These are phyloP conservation scores for Ustilago xerochloae DNA, from an alignment of 1,284 basidiomycete genomes.

Conservation along the genomic window DNA sequence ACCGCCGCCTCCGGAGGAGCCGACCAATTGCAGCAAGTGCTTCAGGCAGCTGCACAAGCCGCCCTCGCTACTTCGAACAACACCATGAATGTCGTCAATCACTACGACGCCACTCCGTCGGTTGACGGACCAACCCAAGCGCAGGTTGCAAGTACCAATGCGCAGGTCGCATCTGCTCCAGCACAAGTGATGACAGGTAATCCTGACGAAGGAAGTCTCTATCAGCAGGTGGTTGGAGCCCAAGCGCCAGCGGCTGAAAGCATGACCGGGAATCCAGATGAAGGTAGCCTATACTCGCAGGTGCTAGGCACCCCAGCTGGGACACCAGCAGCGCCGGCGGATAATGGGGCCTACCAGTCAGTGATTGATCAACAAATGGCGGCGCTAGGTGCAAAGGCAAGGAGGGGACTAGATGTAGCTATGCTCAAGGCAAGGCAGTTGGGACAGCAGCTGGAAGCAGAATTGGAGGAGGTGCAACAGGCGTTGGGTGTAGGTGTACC, in stretches of 20 bases:
- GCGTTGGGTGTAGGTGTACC: conserved; percentile 11
- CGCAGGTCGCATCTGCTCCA: conserved; percentile 5
- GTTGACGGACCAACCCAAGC: background rate
- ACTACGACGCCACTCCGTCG: conserved; percentile 27
- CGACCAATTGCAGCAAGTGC: conserved; percentile 8
- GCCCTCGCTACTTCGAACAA: conserved; percentile 8
- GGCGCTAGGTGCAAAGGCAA: conserved; percentile 11
- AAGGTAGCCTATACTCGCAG: conserved; percentile 17
- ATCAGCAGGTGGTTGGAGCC: conserved; percentile 6
- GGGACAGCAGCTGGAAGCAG: background rate
- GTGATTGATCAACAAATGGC: conserved; percentile 35
- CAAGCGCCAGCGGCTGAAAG: background rate
- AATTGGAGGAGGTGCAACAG: conserved; percentile 1
- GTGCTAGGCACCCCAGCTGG: too few species aligned
- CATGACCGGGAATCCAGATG: conserved; percentile 19
- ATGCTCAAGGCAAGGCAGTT: conserved; percentile 5
- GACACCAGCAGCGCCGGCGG: background rate
- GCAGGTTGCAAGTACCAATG: too few species aligned
- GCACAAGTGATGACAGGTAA: conserved; percentile 15
- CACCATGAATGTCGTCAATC: conserved; percentile 12
- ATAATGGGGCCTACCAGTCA: conserved; percentile 8
- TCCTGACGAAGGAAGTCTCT: conserved; percentile 16
- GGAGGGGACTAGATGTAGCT: conserved; percentile 8
- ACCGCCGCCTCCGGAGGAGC: background rate
- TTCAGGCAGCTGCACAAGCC: conserved; percentile 16